These are phyloP conservation scores for Penstemon newberryi DNA, from an alignment of 257 asterid species.

Conservation along the genomic window DNA sequence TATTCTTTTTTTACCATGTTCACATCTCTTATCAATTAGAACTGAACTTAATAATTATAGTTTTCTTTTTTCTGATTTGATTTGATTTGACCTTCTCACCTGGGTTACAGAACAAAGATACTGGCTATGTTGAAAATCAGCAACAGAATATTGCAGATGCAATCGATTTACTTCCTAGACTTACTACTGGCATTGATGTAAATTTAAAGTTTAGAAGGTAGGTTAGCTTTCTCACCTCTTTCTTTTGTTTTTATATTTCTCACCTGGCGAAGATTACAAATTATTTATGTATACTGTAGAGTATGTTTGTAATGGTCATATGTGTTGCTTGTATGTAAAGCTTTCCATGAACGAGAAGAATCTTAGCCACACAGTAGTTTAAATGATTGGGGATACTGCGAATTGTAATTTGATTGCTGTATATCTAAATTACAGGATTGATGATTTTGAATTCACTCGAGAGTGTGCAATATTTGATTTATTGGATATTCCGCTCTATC, in stretches of 20 bases:
- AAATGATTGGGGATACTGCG: slow-evolving; percentile 4
- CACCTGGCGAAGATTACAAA: slow-evolving; percentile 7
- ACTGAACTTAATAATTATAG: slow-evolving; percentile 7
- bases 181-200: slow-evolving; percentile 94
- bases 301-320: slow-evolving; percentile 17
- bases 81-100: slow-evolving; percentile 27
- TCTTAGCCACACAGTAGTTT: slow-evolving; percentile 7
- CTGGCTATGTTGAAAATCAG: slow-evolving; percentile 78
- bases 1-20: slow-evolving; percentile 9
- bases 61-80: slow-evolving; percentile 32
- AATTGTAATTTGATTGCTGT: slow-evolving; percentile 25
- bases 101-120: slow-evolving; percentile 67
- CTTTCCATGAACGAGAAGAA: neutral
- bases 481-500: slow-evolving; percentile 94
- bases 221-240: slow-evolving; percentile 23
- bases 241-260: neutral
- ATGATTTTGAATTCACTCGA: slow-evolving; percentile 92
- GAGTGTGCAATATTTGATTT: slow-evolving; percentile 98
- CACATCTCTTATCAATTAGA: slow-evolving; percentile 7
- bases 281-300: neutral
- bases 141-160: slow-evolving; percentile 92
- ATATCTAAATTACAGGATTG: slow-evolving; percentile 55
- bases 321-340: neutral
- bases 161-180: slow-evolving; percentile 94
- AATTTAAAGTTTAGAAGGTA: slow-evolving; percentile 85